A percentile compares a stretch with the other conserved stretches of the same genome.
Evolutionary conservation across 345 rosid species (phyloP).

Genomic region (Linum usitatissimum): DNA sequence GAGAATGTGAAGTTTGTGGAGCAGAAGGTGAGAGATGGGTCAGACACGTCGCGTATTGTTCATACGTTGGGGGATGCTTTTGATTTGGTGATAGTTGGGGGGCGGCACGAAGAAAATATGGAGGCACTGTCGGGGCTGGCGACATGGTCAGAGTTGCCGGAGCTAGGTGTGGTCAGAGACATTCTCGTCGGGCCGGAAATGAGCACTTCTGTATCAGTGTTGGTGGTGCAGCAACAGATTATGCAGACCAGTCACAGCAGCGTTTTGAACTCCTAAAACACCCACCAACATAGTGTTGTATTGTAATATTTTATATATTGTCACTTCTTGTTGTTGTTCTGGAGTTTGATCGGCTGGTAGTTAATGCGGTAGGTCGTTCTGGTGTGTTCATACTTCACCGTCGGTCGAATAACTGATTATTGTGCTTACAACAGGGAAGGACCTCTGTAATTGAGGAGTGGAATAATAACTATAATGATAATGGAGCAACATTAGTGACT

Average conservation of each 20-base stretch:
- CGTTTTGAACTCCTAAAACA: conserved; percentile 9
- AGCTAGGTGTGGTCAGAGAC: conserved; percentile 23
- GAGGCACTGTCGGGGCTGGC: conserved; percentile 13
- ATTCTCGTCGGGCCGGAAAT: conserved; percentile 16
- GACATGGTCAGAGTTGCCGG: conserved; percentile 20
- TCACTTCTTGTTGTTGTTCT: no score
- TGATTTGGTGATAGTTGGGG: conserved; percentile 19
- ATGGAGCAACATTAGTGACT: no score
- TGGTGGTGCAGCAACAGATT: conserved; percentile 24
- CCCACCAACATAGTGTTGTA: no score
- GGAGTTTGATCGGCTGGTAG: no score
- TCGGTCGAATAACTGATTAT: no score
- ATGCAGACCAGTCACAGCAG: conserved; percentile 12
- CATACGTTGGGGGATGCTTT: neutral
- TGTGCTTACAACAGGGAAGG: no score
- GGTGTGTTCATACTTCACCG: no score
- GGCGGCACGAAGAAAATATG: conserved; percentile 9
- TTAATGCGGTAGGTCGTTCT: no score
- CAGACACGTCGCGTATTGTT: conserved; percentile 13
- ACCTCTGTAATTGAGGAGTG: no score
- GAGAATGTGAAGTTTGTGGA: neutral
- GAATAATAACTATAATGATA: no score
- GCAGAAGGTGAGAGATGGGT: conserved; percentile 17
- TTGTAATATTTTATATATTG: no score
- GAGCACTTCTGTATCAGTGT: conserved; percentile 4